phyloP scores from a whole-genome alignment of 768 basidiomycete genomes.

The Tulasnella sp. region DNA sequence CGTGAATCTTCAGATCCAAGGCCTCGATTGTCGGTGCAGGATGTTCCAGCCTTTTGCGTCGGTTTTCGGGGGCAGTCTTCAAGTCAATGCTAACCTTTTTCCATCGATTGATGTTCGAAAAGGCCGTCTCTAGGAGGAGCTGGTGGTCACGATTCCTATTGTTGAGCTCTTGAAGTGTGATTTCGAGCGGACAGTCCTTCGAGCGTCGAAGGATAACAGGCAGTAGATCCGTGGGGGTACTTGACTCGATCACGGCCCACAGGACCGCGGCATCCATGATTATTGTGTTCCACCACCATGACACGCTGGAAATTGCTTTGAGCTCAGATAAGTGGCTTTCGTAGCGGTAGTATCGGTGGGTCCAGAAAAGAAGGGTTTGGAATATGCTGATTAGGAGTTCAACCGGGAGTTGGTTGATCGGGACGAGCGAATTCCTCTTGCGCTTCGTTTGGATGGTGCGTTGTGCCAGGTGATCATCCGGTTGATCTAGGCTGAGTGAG shows the following conservation, averaged over 20 bases:
- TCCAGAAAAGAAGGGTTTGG: neutral
- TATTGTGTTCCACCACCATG: neutral
- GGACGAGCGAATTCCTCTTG: neutral
- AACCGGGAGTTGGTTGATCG: neutral
- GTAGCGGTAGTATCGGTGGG: too few relatives aligned
- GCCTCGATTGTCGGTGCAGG: neutral
- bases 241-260: neutral
- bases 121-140: neutral
- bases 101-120: neutral
- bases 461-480: neutral
- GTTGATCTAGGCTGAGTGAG: too few relatives aligned
- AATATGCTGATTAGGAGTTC: neutral
- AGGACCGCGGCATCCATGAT: neutral
- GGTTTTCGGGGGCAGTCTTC: neutral
- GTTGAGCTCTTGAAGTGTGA: too few relatives aligned
- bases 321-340: too few relatives aligned
- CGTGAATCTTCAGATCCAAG: neutral
- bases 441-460: neutral
- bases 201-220: too few relatives aligned
- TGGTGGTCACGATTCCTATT: too few relatives aligned
- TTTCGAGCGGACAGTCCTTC: too few relatives aligned
- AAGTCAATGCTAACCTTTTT: neutral
- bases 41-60: neutral
- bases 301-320: neutral
- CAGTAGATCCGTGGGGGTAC: neutral